Evolutionary conservation across 495 filamentous ascomycete genomes (phyloP).

Genomic region (Lepraria neglecta): DNA sequence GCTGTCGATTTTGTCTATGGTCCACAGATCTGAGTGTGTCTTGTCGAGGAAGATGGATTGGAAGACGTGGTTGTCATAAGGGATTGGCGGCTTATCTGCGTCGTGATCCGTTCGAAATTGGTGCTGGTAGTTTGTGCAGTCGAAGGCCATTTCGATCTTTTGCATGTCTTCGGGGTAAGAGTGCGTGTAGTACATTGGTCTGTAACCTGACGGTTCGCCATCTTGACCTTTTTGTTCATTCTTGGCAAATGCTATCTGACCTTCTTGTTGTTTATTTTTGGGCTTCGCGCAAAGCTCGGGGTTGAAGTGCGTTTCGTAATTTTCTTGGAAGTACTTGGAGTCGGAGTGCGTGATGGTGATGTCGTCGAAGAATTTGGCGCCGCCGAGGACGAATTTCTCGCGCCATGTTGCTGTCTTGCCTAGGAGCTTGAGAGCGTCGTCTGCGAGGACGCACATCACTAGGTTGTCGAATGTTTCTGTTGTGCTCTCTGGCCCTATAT

Average conservation of each 20-base stretch:
- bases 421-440: conserved; percentile 63
- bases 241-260: conserved; percentile 45
- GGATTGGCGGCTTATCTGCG: conserved; percentile 36
- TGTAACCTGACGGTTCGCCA: conserved; percentile 44
- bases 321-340: conserved; percentile 62
- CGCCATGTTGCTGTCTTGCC: conserved; percentile 54
- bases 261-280: conserved; percentile 41
- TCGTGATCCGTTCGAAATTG: conserved; percentile 59
- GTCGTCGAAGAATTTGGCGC: conserved; percentile 74
- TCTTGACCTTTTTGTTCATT: conserved; percentile 23
- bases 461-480: conserved; percentile 61
- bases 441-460: conserved; percentile 68
- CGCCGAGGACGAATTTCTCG: conserved; percentile 62
- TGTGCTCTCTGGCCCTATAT: conserved; percentile 32
- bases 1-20: conserved; percentile 60
- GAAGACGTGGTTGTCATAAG: conserved; percentile 62
- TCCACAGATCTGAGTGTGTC: conserved; percentile 56
- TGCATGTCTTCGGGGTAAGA: conserved; percentile 54
- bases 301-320: conserved; percentile 68
- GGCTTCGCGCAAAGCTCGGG: conserved; percentile 41
- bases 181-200: conserved; percentile 80
- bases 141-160: conserved; percentile 83
- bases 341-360: conserved; percentile 80
- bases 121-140: conserved; percentile 78
- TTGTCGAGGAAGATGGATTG: conserved; percentile 81